phyloP scores from a whole-genome alignment of 1,139 yeast genomes.

The Protomyces macrosporus region DNA sequence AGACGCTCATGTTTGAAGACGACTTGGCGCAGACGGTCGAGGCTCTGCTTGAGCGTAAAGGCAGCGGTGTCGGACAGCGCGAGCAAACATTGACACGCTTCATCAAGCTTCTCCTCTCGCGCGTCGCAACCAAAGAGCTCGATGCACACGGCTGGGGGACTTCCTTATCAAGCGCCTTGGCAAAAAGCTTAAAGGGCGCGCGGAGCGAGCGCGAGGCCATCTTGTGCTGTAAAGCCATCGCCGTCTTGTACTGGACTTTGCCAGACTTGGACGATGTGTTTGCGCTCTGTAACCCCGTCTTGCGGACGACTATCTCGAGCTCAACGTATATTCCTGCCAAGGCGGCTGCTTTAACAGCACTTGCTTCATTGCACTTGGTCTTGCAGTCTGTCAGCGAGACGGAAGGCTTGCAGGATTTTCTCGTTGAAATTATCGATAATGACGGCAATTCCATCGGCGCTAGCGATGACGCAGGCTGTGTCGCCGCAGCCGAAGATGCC shows the following conservation, averaged over 20 bases:
- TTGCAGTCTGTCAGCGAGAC: conserved; percentile 25
- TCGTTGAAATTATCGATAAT: conserved; percentile 31
- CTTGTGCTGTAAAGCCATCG: conserved; percentile 19
- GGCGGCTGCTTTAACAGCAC: conserved; percentile 28
- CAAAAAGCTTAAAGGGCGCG: conserved; percentile 27
- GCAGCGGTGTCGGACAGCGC: conserved; percentile 27
- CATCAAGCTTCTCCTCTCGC: conserved; percentile 28
- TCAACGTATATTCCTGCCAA: conserved; percentile 15
- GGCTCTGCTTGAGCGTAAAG: conserved; percentile 31
- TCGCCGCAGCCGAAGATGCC: conserved; percentile 26
- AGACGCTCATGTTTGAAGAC: not conserved
- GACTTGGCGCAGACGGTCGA: conserved; percentile 29
- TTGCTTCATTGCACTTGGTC: conserved; percentile 28
- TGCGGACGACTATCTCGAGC: conserved; percentile 14
- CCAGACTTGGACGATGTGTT: conserved; percentile 28
- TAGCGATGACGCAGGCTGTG: conserved; percentile 29
- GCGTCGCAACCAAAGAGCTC: conserved; percentile 29
- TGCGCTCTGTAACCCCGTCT: conserved; percentile 1
- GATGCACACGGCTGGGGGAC: conserved; percentile 25
- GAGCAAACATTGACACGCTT: conserved; percentile 30
- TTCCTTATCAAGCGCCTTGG: conserved; percentile 28
- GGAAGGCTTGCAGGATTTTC: conserved; percentile 23
- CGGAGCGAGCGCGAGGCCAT: conserved; percentile 29
- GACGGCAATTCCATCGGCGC: conserved; percentile 33
- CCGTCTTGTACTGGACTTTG: conserved; percentile 30